phyloP scores from a whole-genome alignment of 352 stramenopile species.

The Pythium apleroticum region DNA sequence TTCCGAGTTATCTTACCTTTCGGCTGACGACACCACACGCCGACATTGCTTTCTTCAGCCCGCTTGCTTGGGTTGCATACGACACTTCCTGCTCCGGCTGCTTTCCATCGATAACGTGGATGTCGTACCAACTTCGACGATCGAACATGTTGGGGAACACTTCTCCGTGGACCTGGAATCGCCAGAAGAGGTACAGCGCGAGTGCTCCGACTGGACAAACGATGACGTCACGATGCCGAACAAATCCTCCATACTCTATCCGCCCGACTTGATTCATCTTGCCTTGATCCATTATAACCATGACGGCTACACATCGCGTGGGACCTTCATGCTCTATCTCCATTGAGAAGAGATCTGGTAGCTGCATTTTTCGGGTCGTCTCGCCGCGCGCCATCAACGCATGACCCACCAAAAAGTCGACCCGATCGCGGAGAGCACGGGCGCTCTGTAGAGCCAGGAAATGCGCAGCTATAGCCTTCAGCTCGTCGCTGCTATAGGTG shows the following conservation, averaged over 20 bases:
- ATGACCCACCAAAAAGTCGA: neutral
- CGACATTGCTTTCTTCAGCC: slow-evolving; percentile 2
- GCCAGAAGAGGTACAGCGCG: slow-evolving; percentile 2
- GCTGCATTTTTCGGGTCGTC: neutral
- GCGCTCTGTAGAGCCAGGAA: neutral
- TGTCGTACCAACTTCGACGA: neutral
- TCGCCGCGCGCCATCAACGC: slow-evolving; percentile 6
- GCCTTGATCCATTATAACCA: slow-evolving; percentile 6
- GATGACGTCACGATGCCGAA: neutral
- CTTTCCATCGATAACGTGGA: neutral
- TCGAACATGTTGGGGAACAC: neutral
- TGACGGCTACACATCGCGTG: neutral
- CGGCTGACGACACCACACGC: slow-evolving; percentile 1
- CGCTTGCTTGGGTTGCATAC: neutral
- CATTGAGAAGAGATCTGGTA: slow-evolving; percentile 3
- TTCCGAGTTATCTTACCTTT: too few relatives aligned
- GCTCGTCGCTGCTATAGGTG: neutral
- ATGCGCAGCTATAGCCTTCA: neutral
- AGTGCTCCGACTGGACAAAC: slow-evolving; percentile 2
- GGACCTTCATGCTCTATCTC: neutral
- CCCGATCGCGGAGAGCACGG: neutral
- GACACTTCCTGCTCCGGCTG: neutral
- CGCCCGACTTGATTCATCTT: slow-evolving; percentile 4
- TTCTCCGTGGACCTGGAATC: neutral
- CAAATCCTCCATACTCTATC: slow-evolving; percentile 2